These are phyloP conservation scores for Colletotrichum lentis DNA, from an alignment of 2,329 filamentous ascomycete genomes.

Conservation along the genomic window DNA sequence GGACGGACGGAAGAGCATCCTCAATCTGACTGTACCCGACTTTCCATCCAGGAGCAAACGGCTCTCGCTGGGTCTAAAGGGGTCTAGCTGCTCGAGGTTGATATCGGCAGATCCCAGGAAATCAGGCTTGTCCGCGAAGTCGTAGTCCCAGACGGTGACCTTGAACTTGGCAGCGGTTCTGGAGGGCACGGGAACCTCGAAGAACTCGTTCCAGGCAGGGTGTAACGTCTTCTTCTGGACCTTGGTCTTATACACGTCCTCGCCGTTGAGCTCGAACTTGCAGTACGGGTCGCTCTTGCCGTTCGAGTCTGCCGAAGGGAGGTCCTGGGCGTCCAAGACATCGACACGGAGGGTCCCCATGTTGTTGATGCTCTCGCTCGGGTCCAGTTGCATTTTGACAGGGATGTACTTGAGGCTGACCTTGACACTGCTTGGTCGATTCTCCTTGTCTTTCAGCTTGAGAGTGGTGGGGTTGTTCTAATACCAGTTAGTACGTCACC, in stretches of 20 bases:
- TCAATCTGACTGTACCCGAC: conserved; percentile 82
- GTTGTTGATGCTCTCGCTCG: conserved; percentile 98
- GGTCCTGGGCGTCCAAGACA: conserved; percentile 81
- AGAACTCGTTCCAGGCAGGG: conserved; percentile 95
- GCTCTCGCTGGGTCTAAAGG: conserved; percentile 82
- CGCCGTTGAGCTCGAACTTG: conserved; percentile 89
- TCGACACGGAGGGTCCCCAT: conserved; percentile 96
- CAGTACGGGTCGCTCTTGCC: conserved; percentile 97
- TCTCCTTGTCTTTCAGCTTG: conserved; percentile 79
- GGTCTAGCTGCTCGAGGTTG: conserved; percentile 80
- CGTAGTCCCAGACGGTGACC: conserved; percentile 90
- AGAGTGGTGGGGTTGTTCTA: conserved; percentile 90
- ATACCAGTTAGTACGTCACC: neutral
- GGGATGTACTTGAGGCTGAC: conserved; percentile 96
- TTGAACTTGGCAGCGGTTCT: conserved; percentile 85
- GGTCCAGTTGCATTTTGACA: conserved; percentile 91
- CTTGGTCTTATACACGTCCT: conserved; percentile 94
- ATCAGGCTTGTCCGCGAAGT: conserved; percentile 95
- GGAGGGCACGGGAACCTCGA: conserved; percentile 83
- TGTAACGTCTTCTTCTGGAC: conserved; percentile 95
- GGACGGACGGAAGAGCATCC: conserved; percentile 89
- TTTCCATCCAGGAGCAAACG: conserved; percentile 84
- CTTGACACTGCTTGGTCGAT: conserved; percentile 79
- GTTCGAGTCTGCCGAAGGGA: conserved; percentile 95
- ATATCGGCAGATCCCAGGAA: conserved; percentile 82